A percentile compares a stretch with the other conserved stretches of the same genome.
phyloP scores from a whole-genome alignment of 768 basidiomycete genomes.

The Trametes meyenii region DNA sequence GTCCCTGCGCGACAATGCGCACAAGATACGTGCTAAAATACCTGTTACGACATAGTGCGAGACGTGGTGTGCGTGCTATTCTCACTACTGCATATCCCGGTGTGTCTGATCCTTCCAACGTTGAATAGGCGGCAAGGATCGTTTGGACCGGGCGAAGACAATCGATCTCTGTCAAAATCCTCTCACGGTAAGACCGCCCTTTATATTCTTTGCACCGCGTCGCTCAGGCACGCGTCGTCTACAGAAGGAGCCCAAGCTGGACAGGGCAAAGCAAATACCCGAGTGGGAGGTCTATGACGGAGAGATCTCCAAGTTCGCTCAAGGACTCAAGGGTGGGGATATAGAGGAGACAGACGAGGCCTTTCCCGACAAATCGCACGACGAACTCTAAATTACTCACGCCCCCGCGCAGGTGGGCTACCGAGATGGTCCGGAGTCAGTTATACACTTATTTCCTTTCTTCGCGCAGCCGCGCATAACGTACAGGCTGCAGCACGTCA shows the following conservation, averaged over 20 bases:
- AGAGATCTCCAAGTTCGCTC: conserved; percentile 86
- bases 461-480: too few species aligned
- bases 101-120: neutral
- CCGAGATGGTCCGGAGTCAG: too few species aligned
- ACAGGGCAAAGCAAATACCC: conserved; percentile 91
- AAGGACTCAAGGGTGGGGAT: conserved; percentile 57
- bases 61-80: conserved; percentile 83
- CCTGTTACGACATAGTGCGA: conserved; percentile 65
- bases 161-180: conserved; percentile 98
- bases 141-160: conserved; percentile 78
- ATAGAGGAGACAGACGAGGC: conserved; percentile 25
- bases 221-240: conserved; percentile 4
- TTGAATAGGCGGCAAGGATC: conserved; percentile 73
- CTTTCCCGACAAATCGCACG: neutral
- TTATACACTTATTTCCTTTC: too few species aligned
- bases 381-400: conserved; percentile 2
- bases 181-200: conserved; percentile 65
- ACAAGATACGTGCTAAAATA: neutral
- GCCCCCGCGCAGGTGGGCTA: too few species aligned
- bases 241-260: conserved; percentile 96
- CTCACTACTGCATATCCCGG: neutral
- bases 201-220: neutral
- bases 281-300: conserved; percentile 96
- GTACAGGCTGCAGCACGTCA: too few species aligned
- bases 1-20: conserved; percentile 27